These are phyloP conservation scores for Syzygium grande DNA, from an alignment of 345 rosid genomes.

Conservation along the genomic window DNA sequence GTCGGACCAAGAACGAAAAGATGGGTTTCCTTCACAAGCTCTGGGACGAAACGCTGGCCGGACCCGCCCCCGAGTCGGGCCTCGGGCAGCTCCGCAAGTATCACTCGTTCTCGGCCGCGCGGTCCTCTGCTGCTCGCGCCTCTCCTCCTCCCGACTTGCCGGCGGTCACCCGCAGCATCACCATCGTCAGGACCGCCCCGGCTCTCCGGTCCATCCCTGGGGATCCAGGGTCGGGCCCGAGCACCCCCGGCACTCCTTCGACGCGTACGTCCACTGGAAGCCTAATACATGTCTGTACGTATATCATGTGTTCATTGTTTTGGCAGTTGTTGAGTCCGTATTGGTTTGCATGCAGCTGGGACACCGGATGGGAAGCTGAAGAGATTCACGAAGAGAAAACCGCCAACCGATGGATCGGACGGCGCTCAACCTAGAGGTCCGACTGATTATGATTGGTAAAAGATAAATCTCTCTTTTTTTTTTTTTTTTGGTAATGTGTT, in stretches of 20 bases:
- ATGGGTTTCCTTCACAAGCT: slow-evolving; percentile 80
- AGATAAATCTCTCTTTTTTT: not conserved
- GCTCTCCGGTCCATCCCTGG: slow-evolving; percentile 17
- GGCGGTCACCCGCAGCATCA: slow-evolving; percentile 56
- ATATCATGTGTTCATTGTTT: not conserved
- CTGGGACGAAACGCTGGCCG: slow-evolving; percentile 96
- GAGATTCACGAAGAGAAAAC: slow-evolving; percentile 26
- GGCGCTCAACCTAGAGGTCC: slow-evolving; percentile 36
- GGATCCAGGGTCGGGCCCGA: slow-evolving; percentile 25
- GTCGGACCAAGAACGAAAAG: not conserved
- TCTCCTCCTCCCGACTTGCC: not conserved
- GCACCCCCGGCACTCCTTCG: slow-evolving; percentile 39
- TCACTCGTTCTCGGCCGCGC: slow-evolving; percentile 32
- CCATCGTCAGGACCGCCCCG: slow-evolving; percentile 29
- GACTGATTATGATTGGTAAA: slow-evolving; percentile 54
- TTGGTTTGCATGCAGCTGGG: slow-evolving; percentile 36
- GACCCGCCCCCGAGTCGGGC: slow-evolving; percentile 77
- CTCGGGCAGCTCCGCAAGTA: slow-evolving; percentile 48
- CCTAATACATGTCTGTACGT: not conserved
- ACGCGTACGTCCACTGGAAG: slow-evolving; percentile 26
- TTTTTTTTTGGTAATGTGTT: not conserved
- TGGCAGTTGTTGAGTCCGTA: not conserved
- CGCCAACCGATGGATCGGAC: slow-evolving; percentile 15
- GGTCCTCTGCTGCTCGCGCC: slow-evolving; percentile 7
- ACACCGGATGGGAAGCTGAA: slow-evolving; percentile 47